phyloP scores from a whole-genome alignment of 345 rosid species.

The Corchorus olitorius region DNA sequence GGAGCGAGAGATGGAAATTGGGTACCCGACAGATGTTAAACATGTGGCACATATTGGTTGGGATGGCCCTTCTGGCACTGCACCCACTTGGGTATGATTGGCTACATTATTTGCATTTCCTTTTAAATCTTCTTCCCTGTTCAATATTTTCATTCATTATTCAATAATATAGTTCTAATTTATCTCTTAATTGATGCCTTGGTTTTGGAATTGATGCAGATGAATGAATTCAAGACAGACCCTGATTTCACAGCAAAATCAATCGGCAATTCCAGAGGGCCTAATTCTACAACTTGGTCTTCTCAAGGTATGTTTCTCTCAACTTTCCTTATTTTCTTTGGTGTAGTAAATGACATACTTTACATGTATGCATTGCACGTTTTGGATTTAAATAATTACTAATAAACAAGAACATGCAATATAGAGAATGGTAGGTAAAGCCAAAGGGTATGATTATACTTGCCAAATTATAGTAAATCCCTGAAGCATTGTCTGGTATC shows the following conservation, averaged over 20 bases:
- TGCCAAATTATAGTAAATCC: neutral
- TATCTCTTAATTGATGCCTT: slow-evolving; percentile 8
- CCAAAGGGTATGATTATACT: neutral
- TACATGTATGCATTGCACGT: neutral
- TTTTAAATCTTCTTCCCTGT: neutral
- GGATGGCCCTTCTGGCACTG: slow-evolving; percentile 72
- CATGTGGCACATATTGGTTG: slow-evolving; percentile 92
- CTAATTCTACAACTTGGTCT: slow-evolving; percentile 66
- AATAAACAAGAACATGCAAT: neutral
- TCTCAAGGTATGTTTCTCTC: slow-evolving; percentile 54
- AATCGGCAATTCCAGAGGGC: slow-evolving; percentile 52
- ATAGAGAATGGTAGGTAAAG: slow-evolving; percentile 3
- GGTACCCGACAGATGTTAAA: slow-evolving; percentile 93
- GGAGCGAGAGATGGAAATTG: slow-evolving; percentile 84
- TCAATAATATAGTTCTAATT: neutral
- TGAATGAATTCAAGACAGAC: slow-evolving; percentile 71
- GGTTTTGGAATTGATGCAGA: slow-evolving; percentile 46
- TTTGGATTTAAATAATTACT: neutral
- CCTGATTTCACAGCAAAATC: slow-evolving; percentile 73
- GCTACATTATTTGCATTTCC: neutral
- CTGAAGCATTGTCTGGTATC: slow-evolving; percentile 18
- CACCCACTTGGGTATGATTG: slow-evolving; percentile 85
- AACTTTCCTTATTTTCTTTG: neutral
- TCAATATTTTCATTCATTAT: neutral
- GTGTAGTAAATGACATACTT: neutral